Base-by-base conservation (phyloP, 352 stramenopile genomes). In the Ophiocytium majus region DNA sequence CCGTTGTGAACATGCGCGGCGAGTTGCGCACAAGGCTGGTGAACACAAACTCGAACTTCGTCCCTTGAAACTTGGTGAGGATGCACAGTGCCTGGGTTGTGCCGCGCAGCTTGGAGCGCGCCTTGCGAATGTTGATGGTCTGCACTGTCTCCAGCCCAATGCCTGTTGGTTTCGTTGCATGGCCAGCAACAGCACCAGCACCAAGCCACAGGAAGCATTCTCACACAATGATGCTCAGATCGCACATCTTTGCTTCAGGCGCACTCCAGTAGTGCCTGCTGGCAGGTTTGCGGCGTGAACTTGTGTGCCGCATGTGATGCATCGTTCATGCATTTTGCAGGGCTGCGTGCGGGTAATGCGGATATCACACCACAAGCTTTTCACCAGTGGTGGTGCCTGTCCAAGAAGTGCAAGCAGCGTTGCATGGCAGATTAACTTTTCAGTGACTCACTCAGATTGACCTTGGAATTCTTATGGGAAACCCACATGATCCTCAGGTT, bases 41-140 rank as follows among this genome's bases (percentile, higher is more conserved):
- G 89, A 98, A 98, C 84, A 98, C 95, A 89, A 98, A 98, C 90
- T 98, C 94, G 83, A 96, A 98, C 36, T 93, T 91, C 35, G 85
- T 92, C 81, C 92, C 92, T 34, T 92, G 90, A 83, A 94, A 96
- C 88, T 96, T 96, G 87, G 93, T 95, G 91, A 96, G 95, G 76
- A 97, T 90, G 86, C 94, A 97, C 81, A 98, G 91, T 50, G 94
- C 94, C 89, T 97, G 94, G 19, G 94, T 97, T 50, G 91, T 93
- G 33, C 94, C 94, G n/a, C 93, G 90, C 78, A 98, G 87, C 80
- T 95, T 96, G 63, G 92, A 96, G 64, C 91, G 95, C 19, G 94
- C 94, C 10, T 92, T 96, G 78, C 93, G 91, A 85, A 97, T 97
- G 86, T 94, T 96, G 83, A 97, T 90, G 43, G 90, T 90, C 17